Base-by-base conservation (phyloP, 1,284 basidiomycete species). In the Sporisorium sorghi region DNA sequence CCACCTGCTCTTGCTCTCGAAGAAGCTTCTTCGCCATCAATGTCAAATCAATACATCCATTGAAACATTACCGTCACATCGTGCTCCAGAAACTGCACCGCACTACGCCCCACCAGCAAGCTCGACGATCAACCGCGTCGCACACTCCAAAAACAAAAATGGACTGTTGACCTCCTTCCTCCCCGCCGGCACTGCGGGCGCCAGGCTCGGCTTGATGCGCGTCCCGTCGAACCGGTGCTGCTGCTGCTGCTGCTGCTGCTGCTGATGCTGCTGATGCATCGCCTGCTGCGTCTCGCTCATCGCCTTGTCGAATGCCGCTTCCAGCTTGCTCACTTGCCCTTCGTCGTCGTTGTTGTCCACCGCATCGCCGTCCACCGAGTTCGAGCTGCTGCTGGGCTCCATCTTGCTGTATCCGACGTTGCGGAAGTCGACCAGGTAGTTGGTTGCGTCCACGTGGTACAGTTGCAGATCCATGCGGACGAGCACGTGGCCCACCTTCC, bases 391-490 rank as follows among this genome's bases (percentile, higher is more conserved):
- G 17, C 88, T 10, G 90, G 57, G 40, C 56, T 77, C 58, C 30
- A 85, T 66, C n/a, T 77, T 58, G 85, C 94, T 94, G 67, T 95
- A 93, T 79, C 93, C 93, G 83, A 97, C 92, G 87, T 98, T 96
- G 79, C 97, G 90, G 86, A 99, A 99, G 84, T 99, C 96, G 69
- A 99, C 97, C 32, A 99, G 89, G 85, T 97, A 99, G 86, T 98
- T 98, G 83, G 91, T 90, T 35, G 91, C 90, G 85, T 99, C 96
- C 26, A 98, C 93, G 87, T 93, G 92, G 85, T 98, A 99, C 46
- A 98, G 88, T 80, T 98, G 94, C 2, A 99, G 88, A 86, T 98
- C 97, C 95, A 98, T 97, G 26, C 96, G 88, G 10, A 83, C 65
- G 8, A 79, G 60, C 21, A 79, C 66, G 19, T 65, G 50, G 1